Conservation (phyloP, 2,329 filamentous ascomycete genomes). For the Arthrobotrys sphaeroides region DNA sequence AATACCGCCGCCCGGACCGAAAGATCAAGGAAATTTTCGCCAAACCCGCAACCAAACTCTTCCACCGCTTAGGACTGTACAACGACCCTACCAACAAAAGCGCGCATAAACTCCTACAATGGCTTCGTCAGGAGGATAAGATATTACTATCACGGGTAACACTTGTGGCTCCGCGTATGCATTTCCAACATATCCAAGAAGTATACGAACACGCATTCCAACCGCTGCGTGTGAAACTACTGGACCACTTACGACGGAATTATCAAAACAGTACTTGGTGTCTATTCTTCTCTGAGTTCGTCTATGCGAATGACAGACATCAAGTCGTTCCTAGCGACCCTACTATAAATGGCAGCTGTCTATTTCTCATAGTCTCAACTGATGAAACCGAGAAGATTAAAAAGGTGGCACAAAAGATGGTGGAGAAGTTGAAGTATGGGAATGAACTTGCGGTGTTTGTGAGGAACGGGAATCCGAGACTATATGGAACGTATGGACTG, state of each 20-base stretch:
- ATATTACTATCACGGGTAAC: slow-evolving; percentile 14
- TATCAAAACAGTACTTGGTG: slow-evolving; percentile 11
- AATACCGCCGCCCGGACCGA: background rate
- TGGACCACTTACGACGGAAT: background rate
- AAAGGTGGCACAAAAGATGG: slow-evolving; percentile 2
- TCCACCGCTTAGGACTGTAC: slow-evolving; percentile 24
- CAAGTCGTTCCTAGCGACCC: background rate
- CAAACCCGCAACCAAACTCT: slow-evolving; percentile 9
- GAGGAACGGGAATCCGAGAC: slow-evolving; percentile 1
- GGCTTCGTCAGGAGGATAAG: slow-evolving; percentile 13
- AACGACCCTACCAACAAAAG: background rate
- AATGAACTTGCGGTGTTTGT: slow-evolving; percentile 38
- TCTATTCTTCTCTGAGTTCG: slow-evolving; percentile 43
- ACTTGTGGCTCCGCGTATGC: slow-evolving; percentile 19
- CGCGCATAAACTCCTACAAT: background rate
- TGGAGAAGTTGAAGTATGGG: background rate
- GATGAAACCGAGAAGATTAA: background rate
- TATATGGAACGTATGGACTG: slow-evolving; percentile 33
- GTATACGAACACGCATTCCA: background rate
- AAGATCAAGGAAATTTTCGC: background rate
- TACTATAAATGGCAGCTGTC: slow-evolving; percentile 10
- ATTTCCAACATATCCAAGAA: slow-evolving; percentile 8
- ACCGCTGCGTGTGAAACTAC: background rate
- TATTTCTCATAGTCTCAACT: slow-evolving; percentile 25
- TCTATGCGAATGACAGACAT: background rate